Base-by-base conservation (phyloP, 331 rosid genomes). In the Malus hybrid region DNA sequence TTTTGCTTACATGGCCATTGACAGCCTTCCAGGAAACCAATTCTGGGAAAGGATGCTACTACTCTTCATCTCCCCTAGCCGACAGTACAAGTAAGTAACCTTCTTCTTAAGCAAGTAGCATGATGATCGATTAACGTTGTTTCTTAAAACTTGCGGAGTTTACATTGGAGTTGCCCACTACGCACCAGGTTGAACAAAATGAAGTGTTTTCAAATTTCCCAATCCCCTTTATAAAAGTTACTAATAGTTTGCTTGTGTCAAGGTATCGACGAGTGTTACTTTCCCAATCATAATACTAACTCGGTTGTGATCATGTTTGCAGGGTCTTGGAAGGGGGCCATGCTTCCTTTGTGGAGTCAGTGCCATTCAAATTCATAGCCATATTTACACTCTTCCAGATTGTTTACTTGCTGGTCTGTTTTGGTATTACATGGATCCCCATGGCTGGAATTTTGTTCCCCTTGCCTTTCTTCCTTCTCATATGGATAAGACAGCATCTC, bases 391-490 rank as follows among this genome's bases (percentile, higher is more conserved):
- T 91, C 57, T 89, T 93, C 79, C 98, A 93, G 74, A 75, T 86
- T 24, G 72, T 87, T 4, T 93, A 93, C 75, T 71, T 93, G 62
- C 80, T 93, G 85, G 19, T 86, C 66, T 93, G 98, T 60, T 93
- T 83, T 44, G 98, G 96, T 50, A 89, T 91, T 78, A 93, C 97
- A 33, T 93, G 98, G 98, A 89, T 93, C 79, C 97, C 97, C 3
- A 79, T 93, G 18, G 98, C 95, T 56, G 97, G 98, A 78, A 89
- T 93, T 74, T 70, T 93, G 82, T 93, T 93, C 76, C 98, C 96
- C 8, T 73, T 89, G 79, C 96, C 91, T 7, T 91, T 93, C 87
- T 89, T 93, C 85, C 69, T 89, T 55, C 84, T 93, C 71, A 82
- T 93, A 76, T 68, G 82, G 62, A 68, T 91, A 82, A 88, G 98